These are phyloP conservation scores for Sporothrix variecibatus DNA, from an alignment of 2,329 filamentous ascomycete genomes.

Conservation along the genomic window DNA sequence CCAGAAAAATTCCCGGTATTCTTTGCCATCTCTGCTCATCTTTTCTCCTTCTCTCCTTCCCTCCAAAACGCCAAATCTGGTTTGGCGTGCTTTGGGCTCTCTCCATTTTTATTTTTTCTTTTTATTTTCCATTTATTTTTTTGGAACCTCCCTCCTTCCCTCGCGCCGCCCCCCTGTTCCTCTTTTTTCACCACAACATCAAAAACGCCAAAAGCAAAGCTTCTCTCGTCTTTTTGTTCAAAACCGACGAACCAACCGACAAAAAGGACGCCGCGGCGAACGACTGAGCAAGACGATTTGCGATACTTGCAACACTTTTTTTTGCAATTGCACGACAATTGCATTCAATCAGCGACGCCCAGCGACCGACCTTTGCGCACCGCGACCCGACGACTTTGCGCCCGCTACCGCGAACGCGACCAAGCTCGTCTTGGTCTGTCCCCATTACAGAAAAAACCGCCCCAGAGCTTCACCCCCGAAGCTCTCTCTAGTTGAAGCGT, in stretches of 20 bases:
- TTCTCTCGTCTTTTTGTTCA: not conserved
- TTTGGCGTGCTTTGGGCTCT: slow-evolving; percentile 23
- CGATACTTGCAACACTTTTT: not conserved
- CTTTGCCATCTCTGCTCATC: not conserved
- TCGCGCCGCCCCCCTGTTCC: not conserved
- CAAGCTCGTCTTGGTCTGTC: slow-evolving; percentile 15
- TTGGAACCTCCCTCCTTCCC: not conserved
- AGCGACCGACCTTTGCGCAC: not conserved
- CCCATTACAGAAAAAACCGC: not conserved
- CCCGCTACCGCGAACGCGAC: slow-evolving; percentile 7
- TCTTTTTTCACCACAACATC: not conserved
- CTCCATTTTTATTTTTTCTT: slow-evolving; percentile 15
- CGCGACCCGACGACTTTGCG: not conserved
- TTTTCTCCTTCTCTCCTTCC: not conserved
- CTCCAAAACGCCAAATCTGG: slow-evolving; percentile 22
- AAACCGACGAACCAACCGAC: not conserved
- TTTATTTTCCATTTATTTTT: not conserved
- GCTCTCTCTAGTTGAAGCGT: not conserved
- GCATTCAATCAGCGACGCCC: not conserved
- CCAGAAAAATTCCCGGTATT: slow-evolving; percentile 10
- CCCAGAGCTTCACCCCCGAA: slow-evolving; percentile 3
- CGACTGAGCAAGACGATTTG: not conserved
- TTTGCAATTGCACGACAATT: not conserved
- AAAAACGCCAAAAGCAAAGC: slow-evolving; percentile 9
- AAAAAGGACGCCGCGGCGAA: not conserved